phyloP scores from a whole-genome alignment of 2,329 filamentous ascomycete species.

The Xylariaceae sp. region DNA sequence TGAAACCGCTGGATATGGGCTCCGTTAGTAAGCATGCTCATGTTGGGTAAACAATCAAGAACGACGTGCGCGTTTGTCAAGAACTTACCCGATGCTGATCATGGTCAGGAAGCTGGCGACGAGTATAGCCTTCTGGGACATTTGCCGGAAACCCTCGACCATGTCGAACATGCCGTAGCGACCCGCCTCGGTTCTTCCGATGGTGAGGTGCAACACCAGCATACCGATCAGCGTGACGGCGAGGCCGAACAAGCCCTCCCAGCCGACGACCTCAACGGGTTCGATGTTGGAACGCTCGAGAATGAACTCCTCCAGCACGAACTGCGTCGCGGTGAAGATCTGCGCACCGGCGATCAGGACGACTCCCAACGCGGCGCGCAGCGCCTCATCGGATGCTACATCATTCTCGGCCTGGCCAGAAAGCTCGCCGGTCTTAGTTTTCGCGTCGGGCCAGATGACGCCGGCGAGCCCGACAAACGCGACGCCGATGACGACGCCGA shows the following conservation, averaged over 20 bases:
- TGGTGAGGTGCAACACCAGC: conserved; percentile 73
- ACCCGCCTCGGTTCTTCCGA: conserved; percentile 76
- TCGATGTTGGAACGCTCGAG: conserved; percentile 68
- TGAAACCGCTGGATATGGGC: conserved; percentile 73
- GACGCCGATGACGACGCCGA: conserved; percentile 86
- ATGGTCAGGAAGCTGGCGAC: conserved; percentile 87
- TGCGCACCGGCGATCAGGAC: conserved; percentile 91
- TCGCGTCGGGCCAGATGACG: conserved; percentile 72
- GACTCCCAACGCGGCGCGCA: conserved; percentile 78
- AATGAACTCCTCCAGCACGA: conserved; percentile 93
- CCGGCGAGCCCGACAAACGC: conserved; percentile 89
- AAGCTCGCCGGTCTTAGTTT: conserved; percentile 45
- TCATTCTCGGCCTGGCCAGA: conserved; percentile 39
- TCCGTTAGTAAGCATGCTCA: neutral
- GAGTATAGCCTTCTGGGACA: conserved; percentile 72
- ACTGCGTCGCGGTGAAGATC: conserved; percentile 95
- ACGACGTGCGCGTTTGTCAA: too few relatives aligned
- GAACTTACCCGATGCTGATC: conserved; percentile 90
- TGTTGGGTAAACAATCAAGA: too few relatives aligned
- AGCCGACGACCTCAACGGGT: conserved; percentile 89
- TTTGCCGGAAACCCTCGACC: conserved; percentile 79
- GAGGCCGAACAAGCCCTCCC: conserved; percentile 95
- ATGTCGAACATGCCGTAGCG: conserved; percentile 88
- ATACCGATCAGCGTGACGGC: conserved; percentile 76
- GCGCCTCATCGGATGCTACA: conserved; percentile 50